Percentiles rank a stretch among this genome's conserved stretches.
Conservation (phyloP, 2,329 filamentous ascomycete genomes). For the Aspergillus texensis region DNA sequence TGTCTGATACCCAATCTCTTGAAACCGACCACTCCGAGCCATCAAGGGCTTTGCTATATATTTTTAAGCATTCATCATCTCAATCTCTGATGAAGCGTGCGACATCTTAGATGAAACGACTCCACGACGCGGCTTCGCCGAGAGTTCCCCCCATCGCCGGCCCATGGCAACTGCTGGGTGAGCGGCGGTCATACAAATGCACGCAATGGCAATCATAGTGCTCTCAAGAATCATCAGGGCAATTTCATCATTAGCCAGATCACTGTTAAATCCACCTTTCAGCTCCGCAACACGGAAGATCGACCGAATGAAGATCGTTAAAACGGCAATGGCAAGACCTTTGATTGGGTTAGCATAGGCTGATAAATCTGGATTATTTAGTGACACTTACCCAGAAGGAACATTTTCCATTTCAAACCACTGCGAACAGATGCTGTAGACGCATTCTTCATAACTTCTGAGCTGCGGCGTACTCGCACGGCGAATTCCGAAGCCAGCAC, state of each 20-base stretch:
- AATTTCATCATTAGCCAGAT: slow-evolving; percentile 52
- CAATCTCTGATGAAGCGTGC: neutral
- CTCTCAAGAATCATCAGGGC: slow-evolving; percentile 57
- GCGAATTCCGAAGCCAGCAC: slow-evolving; percentile 54
- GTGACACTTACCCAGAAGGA: slow-evolving; percentile 6
- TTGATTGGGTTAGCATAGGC: slow-evolving; percentile 27
- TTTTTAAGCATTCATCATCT: neutral
- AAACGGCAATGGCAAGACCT: slow-evolving; percentile 33
- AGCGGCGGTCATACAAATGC: slow-evolving; percentile 5
- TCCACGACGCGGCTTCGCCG: neutral
- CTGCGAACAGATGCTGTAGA: neutral
- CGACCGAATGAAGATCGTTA: slow-evolving; percentile 49
- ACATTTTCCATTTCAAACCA: slow-evolving; percentile 28
- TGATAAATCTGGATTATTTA: neutral
- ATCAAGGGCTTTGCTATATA: neutral
- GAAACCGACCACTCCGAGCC: neutral
- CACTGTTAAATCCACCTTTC: slow-evolving; percentile 49
- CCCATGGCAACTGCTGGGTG: slow-evolving; percentile 6
- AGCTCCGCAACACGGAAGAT: slow-evolving; percentile 55
- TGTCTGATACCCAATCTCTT: neutral
- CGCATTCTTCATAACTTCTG: neutral
- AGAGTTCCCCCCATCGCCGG: neutral
- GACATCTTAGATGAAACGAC: neutral
- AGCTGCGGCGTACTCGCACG: slow-evolving; percentile 33
- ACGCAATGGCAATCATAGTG: slow-evolving; percentile 53